These are phyloP conservation scores for Colletotrichum spaethianum DNA, from an alignment of 2,329 filamentous ascomycete species.

Conservation along the genomic window DNA sequence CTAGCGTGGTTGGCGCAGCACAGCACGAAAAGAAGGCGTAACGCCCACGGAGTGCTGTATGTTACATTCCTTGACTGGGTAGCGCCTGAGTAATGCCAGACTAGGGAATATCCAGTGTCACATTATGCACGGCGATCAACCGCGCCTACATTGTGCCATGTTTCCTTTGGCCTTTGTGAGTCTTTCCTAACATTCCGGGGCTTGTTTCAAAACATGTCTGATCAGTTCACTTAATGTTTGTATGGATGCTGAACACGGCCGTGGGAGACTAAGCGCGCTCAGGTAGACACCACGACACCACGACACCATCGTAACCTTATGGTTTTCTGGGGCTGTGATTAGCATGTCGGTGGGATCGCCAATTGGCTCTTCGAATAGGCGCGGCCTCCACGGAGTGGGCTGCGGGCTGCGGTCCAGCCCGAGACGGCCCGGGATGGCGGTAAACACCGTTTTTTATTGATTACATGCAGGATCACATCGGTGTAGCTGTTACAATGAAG, in stretches of 20 bases:
- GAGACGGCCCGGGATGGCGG: constrained; percentile 8
- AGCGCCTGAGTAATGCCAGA: not conserved
- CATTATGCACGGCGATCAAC: not conserved
- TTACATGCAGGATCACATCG: not conserved
- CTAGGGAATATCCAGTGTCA: not conserved
- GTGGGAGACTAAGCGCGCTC: not conserved
- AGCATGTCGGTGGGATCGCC: too few species aligned
- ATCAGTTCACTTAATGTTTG: not conserved
- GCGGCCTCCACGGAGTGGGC: not conserved
- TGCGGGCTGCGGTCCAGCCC: not conserved
- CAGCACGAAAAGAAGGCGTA: constrained; percentile 31
- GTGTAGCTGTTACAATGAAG: not conserved
- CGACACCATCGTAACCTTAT: not conserved
- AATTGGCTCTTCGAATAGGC: not conserved
- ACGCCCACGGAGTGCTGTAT: not conserved
- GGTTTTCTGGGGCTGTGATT: not conserved
- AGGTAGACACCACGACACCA: not conserved
- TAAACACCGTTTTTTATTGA: not conserved
- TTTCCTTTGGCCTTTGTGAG: too few species aligned
- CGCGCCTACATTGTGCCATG: not conserved
- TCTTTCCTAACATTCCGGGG: not conserved
- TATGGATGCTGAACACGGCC: not conserved
- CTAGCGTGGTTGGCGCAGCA: constrained; percentile 2
- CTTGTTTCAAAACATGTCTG: not conserved
- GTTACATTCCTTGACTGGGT: not conserved